Base-by-base conservation (phyloP, 805 yeast species). In the Isabelozyma rhagii region DNA sequence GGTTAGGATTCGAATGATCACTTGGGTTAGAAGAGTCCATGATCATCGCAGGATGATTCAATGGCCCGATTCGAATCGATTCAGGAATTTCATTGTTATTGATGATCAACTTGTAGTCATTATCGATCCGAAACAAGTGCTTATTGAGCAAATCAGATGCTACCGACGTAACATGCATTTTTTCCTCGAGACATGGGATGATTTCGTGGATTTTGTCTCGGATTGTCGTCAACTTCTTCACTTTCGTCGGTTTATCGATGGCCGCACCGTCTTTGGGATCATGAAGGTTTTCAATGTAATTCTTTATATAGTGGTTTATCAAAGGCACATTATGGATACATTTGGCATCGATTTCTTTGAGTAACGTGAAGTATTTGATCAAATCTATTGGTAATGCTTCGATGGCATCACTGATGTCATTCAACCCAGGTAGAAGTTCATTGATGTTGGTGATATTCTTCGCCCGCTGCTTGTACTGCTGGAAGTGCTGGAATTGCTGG, bases 291-390 rank as follows among this genome's bases (percentile, higher is more conserved):
- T 55, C 59, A 28, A 66, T 55, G 69, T 67, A 86, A 74, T 57
- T 71, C 62, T 69, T 68, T 49, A 89, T 84, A 55, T 75, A 73
- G 8, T 70, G 65, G 47, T 82, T 81, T 51, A 93, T 75, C 55
- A 76, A 72, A 0, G 97, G 97, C 8, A 85, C 75, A 0, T 89
- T 77, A 52, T 81, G 78, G 36, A 87, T 87, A 65, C 97, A 89
- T 66, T 93, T 93, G 52, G 98, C 97, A 62, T 92, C 97, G 47
- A 94, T 91, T 63, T 94, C 99, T 61, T 90, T 89, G 55, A 94
- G 72, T 13, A 90, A 72, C 1, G 98, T 94, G 66, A 91, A 83
- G 62, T 92, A 93, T 47, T 92, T 81, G 45, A 91, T 81, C 40
- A 89, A 75, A 56, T 90, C 97, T 49, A 78, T 62, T 0, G 99